Conservation (phyloP, 768 basidiomycete species). For the Mycena capillaripes region DNA sequence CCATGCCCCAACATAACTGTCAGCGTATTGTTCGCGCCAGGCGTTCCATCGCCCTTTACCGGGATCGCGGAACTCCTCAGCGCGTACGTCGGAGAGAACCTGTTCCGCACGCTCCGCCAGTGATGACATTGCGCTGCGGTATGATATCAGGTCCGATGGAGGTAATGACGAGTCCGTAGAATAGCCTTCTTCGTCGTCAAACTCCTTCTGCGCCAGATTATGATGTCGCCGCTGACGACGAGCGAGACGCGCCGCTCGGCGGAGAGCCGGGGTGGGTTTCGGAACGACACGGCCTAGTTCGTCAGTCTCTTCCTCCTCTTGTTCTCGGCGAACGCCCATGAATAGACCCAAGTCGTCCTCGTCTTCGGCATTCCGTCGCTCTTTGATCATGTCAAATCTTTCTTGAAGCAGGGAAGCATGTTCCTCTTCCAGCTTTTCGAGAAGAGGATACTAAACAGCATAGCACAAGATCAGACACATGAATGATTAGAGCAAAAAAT, state of each 20-base stretch:
- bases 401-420: slow-evolving; percentile 81
- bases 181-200: slow-evolving; percentile 79
- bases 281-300: slow-evolving; percentile 71
- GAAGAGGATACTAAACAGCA: slow-evolving; percentile 73
- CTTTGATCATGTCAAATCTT: slow-evolving; percentile 74
- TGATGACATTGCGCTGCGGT: slow-evolving; percentile 69
- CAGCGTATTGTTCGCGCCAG: slow-evolving; percentile 84
- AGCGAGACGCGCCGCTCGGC: slow-evolving; percentile 69
- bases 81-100: slow-evolving; percentile 85
- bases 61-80: slow-evolving; percentile 88
- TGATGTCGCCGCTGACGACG: slow-evolving; percentile 61
- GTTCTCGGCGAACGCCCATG: slow-evolving; percentile 61
- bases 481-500: slow-evolving; percentile 1
- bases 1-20: slow-evolving; percentile 92
- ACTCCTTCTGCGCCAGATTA: slow-evolving; percentile 33
- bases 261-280: slow-evolving; percentile 59
- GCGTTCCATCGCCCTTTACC: slow-evolving; percentile 70
- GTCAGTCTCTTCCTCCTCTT: slow-evolving; percentile 63
- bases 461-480: slow-evolving; percentile 19
- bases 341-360: slow-evolving; percentile 84
- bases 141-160: slow-evolving; percentile 78
- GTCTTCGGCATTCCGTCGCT: slow-evolving; percentile 82
- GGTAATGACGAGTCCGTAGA: slow-evolving; percentile 87
- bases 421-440: slow-evolving; percentile 86
- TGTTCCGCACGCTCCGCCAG: slow-evolving; percentile 65